phyloP scores from a whole-genome alignment of 805 yeast species.

The Kuraishia hungarica region DNA sequence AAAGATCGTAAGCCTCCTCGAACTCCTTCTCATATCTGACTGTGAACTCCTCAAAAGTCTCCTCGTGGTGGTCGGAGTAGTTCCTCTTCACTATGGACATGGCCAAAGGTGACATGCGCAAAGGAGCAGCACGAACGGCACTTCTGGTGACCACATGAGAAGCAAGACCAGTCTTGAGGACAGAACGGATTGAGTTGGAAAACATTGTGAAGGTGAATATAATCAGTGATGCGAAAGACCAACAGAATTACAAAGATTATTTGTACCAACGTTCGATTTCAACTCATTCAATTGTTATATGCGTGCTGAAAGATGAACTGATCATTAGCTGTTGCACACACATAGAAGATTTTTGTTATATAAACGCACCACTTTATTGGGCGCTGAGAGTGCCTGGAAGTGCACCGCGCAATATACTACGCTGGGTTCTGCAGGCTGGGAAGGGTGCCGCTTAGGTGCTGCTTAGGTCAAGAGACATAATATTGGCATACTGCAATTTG shows the following conservation, averaged over 20 bases:
- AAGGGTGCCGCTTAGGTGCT: background rate
- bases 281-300: background rate
- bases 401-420: background rate
- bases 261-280: background rate
- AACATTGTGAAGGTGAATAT: background rate
- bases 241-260: background rate
- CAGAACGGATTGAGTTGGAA: constrained; percentile 3
- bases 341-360: background rate
- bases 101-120: background rate
- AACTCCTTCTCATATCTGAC: constrained; percentile 88
- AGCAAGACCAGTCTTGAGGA: background rate
- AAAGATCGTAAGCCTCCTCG: constrained; percentile 83
- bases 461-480: background rate
- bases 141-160: constrained; percentile 1
- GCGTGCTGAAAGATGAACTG: background rate
- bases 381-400: background rate
- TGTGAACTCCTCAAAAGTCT: constrained; percentile 92
- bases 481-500: no score
- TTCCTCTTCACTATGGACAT: constrained; percentile 31
- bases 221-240: background rate
- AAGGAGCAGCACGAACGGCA: background rate
- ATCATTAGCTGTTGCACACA: background rate
- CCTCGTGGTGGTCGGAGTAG: constrained; percentile 84
- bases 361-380: background rate
- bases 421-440: background rate